A percentile compares a stretch with the other conserved stretches of the same genome.
Conservation (phyloP, 2,329 filamentous ascomycete species). For the Penicillium sclerotigenum region DNA sequence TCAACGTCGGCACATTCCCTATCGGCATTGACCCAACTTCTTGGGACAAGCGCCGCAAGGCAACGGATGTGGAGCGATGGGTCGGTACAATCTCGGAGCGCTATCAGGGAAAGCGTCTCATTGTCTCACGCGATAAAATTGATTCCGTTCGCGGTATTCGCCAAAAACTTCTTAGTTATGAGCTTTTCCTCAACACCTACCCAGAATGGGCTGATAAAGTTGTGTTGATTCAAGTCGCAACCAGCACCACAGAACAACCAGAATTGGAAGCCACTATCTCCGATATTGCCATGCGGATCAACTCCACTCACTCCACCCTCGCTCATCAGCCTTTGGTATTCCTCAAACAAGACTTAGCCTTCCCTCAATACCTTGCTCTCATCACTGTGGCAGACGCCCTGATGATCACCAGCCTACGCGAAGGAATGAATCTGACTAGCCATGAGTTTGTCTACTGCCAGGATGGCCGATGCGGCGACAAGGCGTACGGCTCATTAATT, state of each 20-base stretch:
- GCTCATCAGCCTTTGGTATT: constrained; percentile 92
- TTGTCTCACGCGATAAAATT: constrained; percentile 90
- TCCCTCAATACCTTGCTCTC: constrained; percentile 87
- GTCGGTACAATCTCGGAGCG: constrained; percentile 74
- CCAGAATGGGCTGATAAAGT: constrained; percentile 84
- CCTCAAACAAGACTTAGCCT: constrained; percentile 90
- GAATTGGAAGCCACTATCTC: constrained; percentile 86
- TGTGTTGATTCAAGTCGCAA: constrained; percentile 89
- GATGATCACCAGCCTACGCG: constrained; percentile 91
- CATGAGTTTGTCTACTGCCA: constrained; percentile 94
- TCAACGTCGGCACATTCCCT: constrained; percentile 78
- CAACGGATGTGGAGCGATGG: constrained; percentile 73
- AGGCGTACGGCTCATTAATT: constrained; percentile 85
- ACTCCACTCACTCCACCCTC: constrained; percentile 84
- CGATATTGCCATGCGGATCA: constrained; percentile 91
- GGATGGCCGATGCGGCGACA: constrained; percentile 69
- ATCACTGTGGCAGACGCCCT: constrained; percentile 85
- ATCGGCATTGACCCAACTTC: constrained; percentile 88
- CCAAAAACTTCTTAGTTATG: constrained; percentile 88
- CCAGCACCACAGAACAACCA: constrained; percentile 81
- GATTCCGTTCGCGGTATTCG: constrained; percentile 88
- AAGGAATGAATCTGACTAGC: constrained; percentile 95
- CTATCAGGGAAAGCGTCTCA: constrained; percentile 83
- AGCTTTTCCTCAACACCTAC: constrained; percentile 90
- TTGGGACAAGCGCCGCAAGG: constrained; percentile 66